Conservation (phyloP, 1,284 basidiomycete species). For the Takashimella koratensis region DNA sequence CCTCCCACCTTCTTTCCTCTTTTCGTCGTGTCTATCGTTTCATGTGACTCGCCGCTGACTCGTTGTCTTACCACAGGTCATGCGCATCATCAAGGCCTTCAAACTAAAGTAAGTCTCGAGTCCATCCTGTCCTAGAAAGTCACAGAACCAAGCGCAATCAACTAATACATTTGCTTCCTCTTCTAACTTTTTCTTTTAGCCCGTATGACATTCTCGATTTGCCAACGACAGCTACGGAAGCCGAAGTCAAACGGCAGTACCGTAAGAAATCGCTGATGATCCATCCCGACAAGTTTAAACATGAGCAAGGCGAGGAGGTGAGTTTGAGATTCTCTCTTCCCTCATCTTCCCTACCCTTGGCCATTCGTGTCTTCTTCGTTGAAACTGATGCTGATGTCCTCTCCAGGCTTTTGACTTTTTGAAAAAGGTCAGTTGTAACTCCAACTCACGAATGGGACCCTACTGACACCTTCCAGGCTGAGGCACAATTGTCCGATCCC, state of each 20-base stretch:
- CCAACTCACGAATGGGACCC: too few species aligned
- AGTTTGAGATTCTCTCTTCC: too few species aligned
- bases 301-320: slow-evolving; percentile 53
- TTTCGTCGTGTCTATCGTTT: too few species aligned
- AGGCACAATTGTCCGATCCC: slow-evolving; percentile 41
- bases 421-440: slow-evolving; percentile 51
- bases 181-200: slow-evolving; percentile 31
- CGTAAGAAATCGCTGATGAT: slow-evolving; percentile 57
- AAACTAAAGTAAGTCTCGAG: slow-evolving; percentile 51
- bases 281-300: slow-evolving; percentile 58
- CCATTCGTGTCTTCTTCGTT: background rate
- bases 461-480: too few species aligned
- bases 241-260: slow-evolving; percentile 55
- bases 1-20: too few species aligned
- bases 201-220: slow-evolving; percentile 58
- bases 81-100: slow-evolving; percentile 54
- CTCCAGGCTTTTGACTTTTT: slow-evolving; percentile 55
- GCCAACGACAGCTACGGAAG: slow-evolving; percentile 50
- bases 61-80: slow-evolving; percentile 44
- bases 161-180: too few species aligned
- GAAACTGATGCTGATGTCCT: too few species aligned
- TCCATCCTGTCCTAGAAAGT: background rate
- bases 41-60: too few species aligned
- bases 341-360: background rate
- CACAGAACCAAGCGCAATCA: too few species aligned